phyloP scores from a whole-genome alignment of 2,329 filamentous ascomycete species.

The Juglanconis sp. region DNA sequence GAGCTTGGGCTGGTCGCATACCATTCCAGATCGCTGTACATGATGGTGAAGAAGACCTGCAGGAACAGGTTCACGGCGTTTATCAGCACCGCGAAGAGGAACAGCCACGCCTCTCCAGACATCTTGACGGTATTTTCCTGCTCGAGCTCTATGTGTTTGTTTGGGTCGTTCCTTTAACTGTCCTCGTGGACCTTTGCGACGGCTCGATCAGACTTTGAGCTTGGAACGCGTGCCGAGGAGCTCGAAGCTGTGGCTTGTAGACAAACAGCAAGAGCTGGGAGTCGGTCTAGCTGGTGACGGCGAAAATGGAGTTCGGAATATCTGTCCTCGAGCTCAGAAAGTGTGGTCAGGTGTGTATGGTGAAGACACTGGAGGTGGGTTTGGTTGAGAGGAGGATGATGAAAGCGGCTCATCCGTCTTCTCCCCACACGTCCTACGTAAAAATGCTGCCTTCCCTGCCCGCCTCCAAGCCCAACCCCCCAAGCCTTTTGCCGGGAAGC shows the following conservation, averaged over 20 bases:
- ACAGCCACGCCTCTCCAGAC: conserved; percentile 98
- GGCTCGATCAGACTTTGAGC: not conserved
- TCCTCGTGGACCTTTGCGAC: not conserved
- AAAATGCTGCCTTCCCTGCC: conserved; percentile 5
- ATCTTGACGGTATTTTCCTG: conserved; percentile 48
- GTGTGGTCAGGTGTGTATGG: not conserved
- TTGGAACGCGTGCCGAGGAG: not conserved
- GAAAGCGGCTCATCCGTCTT: conserved; percentile 8
- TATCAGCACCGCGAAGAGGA: conserved; percentile 95
- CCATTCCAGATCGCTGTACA: conserved; percentile 99
- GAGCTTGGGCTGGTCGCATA: conserved; percentile 37
- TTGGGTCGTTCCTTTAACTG: not conserved
- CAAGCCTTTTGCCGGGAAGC: not conserved
- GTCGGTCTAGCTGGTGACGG: not conserved
- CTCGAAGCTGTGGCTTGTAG: not conserved
- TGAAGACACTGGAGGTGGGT: not conserved
- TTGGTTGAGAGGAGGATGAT: conserved; percentile 6
- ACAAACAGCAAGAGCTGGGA: not conserved
- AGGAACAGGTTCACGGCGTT: conserved; percentile 99
- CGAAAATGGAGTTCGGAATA: not conserved
- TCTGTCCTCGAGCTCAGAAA: not conserved
- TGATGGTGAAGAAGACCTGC: conserved; percentile 99
- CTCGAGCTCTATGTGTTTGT: not conserved
- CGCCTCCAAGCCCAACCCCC: not conserved
- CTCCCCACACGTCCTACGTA: not conserved